Percentiles rank a stretch among this genome's conserved stretches.
phyloP scores from a whole-genome alignment of 2,329 filamentous ascomycete species.

The Pestalotiopsis sp. region DNA sequence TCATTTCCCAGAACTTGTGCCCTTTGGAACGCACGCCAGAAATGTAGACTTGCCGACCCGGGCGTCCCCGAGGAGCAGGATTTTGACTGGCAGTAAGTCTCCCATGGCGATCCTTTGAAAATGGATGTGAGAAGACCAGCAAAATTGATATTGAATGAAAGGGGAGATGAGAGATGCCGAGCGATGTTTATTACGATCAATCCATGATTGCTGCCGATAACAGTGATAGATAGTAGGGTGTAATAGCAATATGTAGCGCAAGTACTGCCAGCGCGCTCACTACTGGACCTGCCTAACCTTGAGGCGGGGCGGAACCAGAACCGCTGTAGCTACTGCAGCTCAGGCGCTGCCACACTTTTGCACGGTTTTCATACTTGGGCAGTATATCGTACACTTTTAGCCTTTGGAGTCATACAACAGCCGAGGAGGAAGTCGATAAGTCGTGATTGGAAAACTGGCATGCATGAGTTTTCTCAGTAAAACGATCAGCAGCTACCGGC shows the following conservation, averaged over 20 bases:
- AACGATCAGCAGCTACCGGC: constrained; percentile 24
- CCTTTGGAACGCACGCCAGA: constrained; percentile 54
- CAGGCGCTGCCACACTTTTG: background rate
- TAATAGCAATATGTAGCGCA: constrained; percentile 7
- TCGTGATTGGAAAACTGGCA: background rate
- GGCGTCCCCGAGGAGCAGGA: constrained; percentile 62
- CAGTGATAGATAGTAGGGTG: background rate
- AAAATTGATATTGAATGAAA: background rate
- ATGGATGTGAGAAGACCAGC: background rate
- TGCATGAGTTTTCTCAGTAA: constrained; percentile 27
- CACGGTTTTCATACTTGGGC: constrained; percentile 2
- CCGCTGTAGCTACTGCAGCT: background rate
- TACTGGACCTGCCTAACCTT: background rate
- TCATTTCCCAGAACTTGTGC: background rate
- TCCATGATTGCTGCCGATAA: background rate
- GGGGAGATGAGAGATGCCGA: background rate
- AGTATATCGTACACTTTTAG: background rate
- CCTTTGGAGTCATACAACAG: background rate
- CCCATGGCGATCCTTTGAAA: background rate
- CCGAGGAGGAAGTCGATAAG: background rate
- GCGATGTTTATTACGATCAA: background rate
- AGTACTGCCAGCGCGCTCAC: background rate
- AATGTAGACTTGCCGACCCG: constrained; percentile 64
- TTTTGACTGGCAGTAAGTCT: constrained; percentile 50
- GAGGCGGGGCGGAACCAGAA: constrained; percentile 3